These are phyloP conservation scores for Taxillus chinensis DNA, from an alignment of 164 flowering plant species.

Conservation along the genomic window DNA sequence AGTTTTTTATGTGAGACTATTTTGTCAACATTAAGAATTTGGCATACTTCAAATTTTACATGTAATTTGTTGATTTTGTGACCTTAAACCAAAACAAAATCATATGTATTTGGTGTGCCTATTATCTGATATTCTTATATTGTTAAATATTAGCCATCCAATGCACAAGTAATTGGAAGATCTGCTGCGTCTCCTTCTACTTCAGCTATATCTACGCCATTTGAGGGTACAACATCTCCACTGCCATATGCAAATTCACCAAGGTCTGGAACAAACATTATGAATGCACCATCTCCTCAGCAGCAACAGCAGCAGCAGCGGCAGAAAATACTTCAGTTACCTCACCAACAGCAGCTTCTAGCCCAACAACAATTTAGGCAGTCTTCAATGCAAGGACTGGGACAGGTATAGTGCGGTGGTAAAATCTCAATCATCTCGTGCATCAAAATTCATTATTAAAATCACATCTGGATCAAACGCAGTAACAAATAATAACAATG, in stretches of 20 bases:
- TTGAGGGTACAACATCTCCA: conserved; percentile 76
- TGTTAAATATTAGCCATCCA: conserved; percentile 42
- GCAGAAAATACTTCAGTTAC: conserved; percentile 51
- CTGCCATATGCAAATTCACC: conserved; percentile 92
- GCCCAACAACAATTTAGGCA: conserved; percentile 84
- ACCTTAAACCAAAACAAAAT: too few relatives aligned
- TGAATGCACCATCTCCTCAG: conserved; percentile 91
- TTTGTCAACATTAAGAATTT: too few relatives aligned
- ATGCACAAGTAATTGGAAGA: conserved; percentile 69
- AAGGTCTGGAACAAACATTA: conserved; percentile 62
- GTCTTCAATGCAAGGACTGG: conserved; percentile 54
- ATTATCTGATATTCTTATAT: too few relatives aligned
- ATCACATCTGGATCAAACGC: too few relatives aligned
- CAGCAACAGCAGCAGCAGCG: conserved; percentile 53
- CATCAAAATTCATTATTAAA: too few relatives aligned
- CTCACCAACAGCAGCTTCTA: conserved; percentile 73
- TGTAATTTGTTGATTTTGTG: too few relatives aligned
- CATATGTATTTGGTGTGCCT: too few relatives aligned
- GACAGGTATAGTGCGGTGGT: conserved; percentile 36
- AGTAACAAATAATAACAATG: too few relatives aligned
- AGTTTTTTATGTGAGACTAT: too few relatives aligned
- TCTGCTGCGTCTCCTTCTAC: conserved; percentile 87
- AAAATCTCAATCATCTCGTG: too few relatives aligned
- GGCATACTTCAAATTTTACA: too few relatives aligned
- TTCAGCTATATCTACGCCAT: conserved; percentile 39